Percentiles rank a stretch among this genome's conserved stretches.
Conservation (phyloP, 1,139 yeast species). For the Suhomyces ambrosiae region DNA sequence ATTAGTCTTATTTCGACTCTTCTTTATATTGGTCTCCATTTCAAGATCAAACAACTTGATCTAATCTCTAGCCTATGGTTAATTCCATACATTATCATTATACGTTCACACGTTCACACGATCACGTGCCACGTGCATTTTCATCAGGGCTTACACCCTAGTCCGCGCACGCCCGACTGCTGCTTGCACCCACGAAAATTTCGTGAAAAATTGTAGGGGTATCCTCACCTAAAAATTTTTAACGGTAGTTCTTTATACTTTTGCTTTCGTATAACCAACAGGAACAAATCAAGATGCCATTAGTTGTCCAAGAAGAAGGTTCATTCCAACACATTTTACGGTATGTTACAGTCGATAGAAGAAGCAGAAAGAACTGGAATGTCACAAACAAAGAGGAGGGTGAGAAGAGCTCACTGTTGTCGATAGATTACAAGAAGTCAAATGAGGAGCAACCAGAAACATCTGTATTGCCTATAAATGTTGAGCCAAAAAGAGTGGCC, state of each 20-base stretch:
- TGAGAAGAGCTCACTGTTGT: neutral
- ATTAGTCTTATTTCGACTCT: too few species aligned
- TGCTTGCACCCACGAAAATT: conserved; percentile 8
- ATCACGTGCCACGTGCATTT: neutral
- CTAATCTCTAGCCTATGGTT: too few species aligned
- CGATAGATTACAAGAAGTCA: too few species aligned
- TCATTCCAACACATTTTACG: conserved; percentile 99
- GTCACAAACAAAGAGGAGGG: neutral
- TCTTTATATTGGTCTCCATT: too few species aligned
- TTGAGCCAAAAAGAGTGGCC: too few species aligned
- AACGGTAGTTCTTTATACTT: conserved; percentile 12
- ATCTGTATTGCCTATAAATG: too few species aligned
- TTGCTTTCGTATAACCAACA: conserved; percentile 17
- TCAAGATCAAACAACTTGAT: too few species aligned
- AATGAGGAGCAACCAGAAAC: too few species aligned
- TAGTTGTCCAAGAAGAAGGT: conserved; percentile 98
- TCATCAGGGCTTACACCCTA: conserved; percentile 3
- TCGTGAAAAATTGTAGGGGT: conserved; percentile 14
- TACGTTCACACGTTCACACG: too few species aligned
- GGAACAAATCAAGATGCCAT: conserved; percentile 68
- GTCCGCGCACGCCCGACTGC: conserved; percentile 5
- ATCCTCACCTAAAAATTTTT: conserved; percentile 14
- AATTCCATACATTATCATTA: too few species aligned
- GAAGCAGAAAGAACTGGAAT: neutral
- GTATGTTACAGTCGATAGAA: conserved; percentile 52